phyloP scores from a whole-genome alignment of 2,329 filamentous ascomycete species.

The Microascus cirrosus region DNA sequence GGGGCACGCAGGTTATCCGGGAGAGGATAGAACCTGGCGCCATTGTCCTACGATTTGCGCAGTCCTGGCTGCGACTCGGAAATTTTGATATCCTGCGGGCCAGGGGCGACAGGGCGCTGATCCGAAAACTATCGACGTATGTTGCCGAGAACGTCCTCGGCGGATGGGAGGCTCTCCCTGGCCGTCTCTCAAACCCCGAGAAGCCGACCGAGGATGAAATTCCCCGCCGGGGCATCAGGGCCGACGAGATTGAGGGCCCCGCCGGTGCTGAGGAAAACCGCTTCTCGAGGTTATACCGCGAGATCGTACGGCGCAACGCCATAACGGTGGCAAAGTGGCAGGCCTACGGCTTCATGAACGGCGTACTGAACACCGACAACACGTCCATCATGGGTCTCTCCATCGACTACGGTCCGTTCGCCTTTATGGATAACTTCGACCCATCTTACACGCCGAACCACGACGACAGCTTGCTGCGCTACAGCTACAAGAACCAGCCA shows the following conservation, averaged over 20 bases:
- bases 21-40: conserved; percentile 83
- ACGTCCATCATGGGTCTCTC: conserved; percentile 83
- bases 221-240: conserved; percentile 40
- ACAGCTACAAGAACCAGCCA: conserved; percentile 88
- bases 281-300: conserved; percentile 77
- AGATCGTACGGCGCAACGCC: conserved; percentile 78
- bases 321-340: conserved; percentile 88
- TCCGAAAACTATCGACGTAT: conserved; percentile 68
- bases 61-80: conserved; percentile 86
- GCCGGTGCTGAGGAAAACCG: conserved; percentile 66
- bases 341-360: conserved; percentile 98
- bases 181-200: conserved; percentile 38
- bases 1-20: conserved; percentile 59
- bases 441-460: conserved; percentile 93
- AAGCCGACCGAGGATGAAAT: conserved; percentile 28
- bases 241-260: conserved; percentile 54
- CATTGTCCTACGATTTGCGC: conserved; percentile 83
- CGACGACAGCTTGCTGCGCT: conserved; percentile 78
- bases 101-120: conserved; percentile 64
- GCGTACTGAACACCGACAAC: conserved; percentile 95
- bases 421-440: conserved; percentile 96
- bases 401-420: conserved; percentile 93
- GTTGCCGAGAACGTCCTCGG: conserved; percentile 78
- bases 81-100: conserved; percentile 88
- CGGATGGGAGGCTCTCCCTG: conserved; percentile 78